phyloP scores from a whole-genome alignment of 352 stramenopile species.

The Globisporangium spinosum region DNA sequence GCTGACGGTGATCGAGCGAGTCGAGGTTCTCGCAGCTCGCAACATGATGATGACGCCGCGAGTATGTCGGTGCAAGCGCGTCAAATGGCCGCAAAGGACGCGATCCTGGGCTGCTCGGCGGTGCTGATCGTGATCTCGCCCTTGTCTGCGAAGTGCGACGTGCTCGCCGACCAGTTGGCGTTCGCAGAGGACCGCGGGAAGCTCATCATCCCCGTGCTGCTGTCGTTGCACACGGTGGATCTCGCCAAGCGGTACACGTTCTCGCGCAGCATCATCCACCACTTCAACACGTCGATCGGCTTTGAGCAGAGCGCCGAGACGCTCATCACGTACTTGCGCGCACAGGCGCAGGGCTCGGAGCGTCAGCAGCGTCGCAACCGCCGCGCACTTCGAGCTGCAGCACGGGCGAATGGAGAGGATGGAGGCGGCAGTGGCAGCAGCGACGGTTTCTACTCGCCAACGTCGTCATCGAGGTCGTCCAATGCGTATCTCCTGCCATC shows the following conservation, averaged over 20 bases:
- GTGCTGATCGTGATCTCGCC: conserved; percentile 71
- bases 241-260: conserved; percentile 81
- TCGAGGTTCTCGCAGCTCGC: not conserved
- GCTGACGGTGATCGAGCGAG: not conserved
- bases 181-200: conserved; percentile 82
- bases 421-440: conserved; percentile 15
- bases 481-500: conserved; percentile 2
- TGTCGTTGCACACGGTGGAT: conserved; percentile 72
- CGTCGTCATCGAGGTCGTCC: conserved; percentile 15
- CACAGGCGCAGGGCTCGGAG: conserved; percentile 21
- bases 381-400: not conserved
- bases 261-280: conserved; percentile 64
- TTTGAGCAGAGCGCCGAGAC: conserved; percentile 70
- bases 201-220: conserved; percentile 61
- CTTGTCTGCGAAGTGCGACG: conserved; percentile 60
- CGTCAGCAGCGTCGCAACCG: conserved; percentile 23
- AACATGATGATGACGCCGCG: conserved; percentile 8
- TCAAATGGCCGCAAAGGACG: conserved; percentile 70
- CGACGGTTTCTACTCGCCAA: conserved; percentile 18
- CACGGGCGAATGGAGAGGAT: conserved; percentile 17
- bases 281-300: conserved; percentile 77
- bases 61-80: conserved; percentile 45
- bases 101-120: conserved; percentile 60
- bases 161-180: conserved; percentile 69
- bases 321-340: conserved; percentile 42